Conservation (phyloP, 2,329 filamentous ascomycete genomes). For the Colletotrichum gigasporum region DNA sequence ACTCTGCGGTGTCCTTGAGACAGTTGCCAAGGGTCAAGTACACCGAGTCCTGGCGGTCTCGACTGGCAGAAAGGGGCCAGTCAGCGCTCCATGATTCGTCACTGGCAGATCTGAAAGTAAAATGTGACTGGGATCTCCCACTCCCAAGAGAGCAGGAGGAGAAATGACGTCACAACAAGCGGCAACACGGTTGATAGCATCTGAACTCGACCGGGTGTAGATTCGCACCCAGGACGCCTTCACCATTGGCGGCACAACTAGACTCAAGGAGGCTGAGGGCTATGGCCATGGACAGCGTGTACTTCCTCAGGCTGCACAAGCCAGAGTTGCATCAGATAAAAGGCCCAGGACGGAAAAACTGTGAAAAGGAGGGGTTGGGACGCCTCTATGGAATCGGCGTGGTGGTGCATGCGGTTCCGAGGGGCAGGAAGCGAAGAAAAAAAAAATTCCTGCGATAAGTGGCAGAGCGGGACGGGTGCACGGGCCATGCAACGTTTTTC, state of each 20-base stretch:
- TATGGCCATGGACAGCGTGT: too few species aligned
- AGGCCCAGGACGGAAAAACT: slow-evolving; percentile 7
- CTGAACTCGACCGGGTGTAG: too few species aligned
- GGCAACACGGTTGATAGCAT: background rate
- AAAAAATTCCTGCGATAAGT: slow-evolving; percentile 27
- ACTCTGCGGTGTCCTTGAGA: too few species aligned
- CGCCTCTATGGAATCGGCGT: background rate
- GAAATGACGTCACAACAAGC: slow-evolving; percentile 5
- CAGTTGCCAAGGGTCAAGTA: too few species aligned
- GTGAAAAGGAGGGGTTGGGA: slow-evolving; percentile 25
- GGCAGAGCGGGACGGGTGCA: slow-evolving; percentile 8
- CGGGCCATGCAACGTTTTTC: slow-evolving; percentile 3
- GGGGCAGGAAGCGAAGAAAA: slow-evolving; percentile 1
- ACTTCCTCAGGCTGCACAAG: background rate
- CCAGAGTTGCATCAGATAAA: background rate
- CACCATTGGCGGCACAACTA: too few species aligned
- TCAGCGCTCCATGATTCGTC: background rate
- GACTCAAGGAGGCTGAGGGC: too few species aligned
- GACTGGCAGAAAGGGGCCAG: slow-evolving; percentile 3
- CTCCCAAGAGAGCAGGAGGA: background rate
- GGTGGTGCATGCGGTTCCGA: slow-evolving; percentile 11
- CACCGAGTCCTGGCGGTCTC: background rate
- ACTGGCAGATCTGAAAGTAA: background rate
- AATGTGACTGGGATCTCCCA: slow-evolving; percentile 3
- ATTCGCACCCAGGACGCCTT: background rate